Evolutionary conservation across 2,329 filamentous ascomycete species (phyloP).

Genomic region (Exserohilum rostratum): DNA sequence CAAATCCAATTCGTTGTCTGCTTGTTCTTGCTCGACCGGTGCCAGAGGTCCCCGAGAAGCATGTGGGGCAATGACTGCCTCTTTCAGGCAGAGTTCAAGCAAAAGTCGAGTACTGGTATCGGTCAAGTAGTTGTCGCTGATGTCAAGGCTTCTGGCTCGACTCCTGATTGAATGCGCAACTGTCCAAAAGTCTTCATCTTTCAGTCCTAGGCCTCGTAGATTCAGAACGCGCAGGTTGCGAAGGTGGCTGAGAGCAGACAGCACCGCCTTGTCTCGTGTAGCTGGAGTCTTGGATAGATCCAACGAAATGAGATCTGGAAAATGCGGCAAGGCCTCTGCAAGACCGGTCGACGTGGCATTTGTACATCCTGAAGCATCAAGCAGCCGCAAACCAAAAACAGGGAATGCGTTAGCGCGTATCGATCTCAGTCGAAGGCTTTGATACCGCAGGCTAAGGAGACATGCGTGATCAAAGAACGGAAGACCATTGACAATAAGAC

Average conservation of each 20-base stretch:
- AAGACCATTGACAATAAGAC: slow-evolving; percentile 63
- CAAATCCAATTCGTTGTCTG: slow-evolving; percentile 43
- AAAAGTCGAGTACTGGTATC: slow-evolving; percentile 61
- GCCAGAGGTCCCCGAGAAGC: slow-evolving; percentile 21
- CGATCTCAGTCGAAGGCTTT: slow-evolving; percentile 34
- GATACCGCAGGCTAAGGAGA: slow-evolving; percentile 56
- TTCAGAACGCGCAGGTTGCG: slow-evolving; percentile 63
- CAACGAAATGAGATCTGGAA: slow-evolving; percentile 62
- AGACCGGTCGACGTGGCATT: slow-evolving; percentile 65
- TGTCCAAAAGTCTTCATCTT: slow-evolving; percentile 59
- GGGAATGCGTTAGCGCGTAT: slow-evolving; percentile 38
- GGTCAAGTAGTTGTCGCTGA: slow-evolving; percentile 63
- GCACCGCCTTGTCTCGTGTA: slow-evolving; percentile 56
- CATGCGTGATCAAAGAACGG: slow-evolving; percentile 68
- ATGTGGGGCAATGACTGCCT: slow-evolving; percentile 18
- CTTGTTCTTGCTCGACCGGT: slow-evolving; percentile 33
- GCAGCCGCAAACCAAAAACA: slow-evolving; percentile 57
- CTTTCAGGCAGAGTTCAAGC: slow-evolving; percentile 58
- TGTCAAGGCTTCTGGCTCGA: slow-evolving; percentile 61
- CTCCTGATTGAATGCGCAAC: slow-evolving; percentile 59
- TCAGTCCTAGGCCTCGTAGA: slow-evolving; percentile 59
- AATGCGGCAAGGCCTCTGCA: slow-evolving; percentile 57
- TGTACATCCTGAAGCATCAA: slow-evolving; percentile 62
- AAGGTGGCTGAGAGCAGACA: slow-evolving; percentile 56
- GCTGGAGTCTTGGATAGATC: slow-evolving; percentile 62